A percentile compares a stretch with the other conserved stretches of the same genome.
Conservation (phyloP, 495 filamentous ascomycete genomes). For the Neurospora tetraspora region DNA sequence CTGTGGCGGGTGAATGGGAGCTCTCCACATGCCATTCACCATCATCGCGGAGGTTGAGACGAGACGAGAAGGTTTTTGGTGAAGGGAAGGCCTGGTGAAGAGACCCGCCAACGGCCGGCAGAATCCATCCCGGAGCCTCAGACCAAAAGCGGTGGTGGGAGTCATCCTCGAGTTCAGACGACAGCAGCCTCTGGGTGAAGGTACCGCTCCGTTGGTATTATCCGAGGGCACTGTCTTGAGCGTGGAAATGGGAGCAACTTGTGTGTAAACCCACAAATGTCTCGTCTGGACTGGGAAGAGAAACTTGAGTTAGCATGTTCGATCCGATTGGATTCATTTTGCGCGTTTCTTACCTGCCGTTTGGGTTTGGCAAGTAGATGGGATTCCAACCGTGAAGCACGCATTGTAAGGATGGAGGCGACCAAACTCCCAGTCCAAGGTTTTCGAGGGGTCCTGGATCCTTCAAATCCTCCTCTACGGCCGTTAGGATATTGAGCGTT, state of each 20-base stretch:
- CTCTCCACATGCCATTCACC: not conserved
- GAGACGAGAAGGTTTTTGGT: not conserved
- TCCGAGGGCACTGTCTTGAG: not conserved
- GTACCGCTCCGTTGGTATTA: not conserved
- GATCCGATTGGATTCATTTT: not conserved
- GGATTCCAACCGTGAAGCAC: not conserved
- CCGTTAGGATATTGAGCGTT: not conserved
- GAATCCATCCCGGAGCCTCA: not conserved
- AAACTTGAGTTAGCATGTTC: not conserved
- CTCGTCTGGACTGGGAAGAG: not conserved
- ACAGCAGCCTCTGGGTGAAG: not conserved
- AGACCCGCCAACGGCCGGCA: not conserved
- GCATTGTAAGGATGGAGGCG: not conserved
- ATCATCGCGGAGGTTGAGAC: not conserved
- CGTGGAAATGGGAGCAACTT: not conserved
- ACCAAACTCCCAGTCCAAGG: not conserved
- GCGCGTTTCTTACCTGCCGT: not conserved
- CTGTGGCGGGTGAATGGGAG: not conserved
- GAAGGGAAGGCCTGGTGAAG: not conserved
- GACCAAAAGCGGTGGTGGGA: not conserved
- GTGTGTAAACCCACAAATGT: not conserved
- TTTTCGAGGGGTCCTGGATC: not conserved
- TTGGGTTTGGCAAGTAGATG: not conserved
- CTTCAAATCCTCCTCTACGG: not conserved
- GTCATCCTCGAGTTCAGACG: not conserved